Evolutionary conservation across 108 stramenopile genomes (phyloP), one percentile per base, ranked within the genome.

Genomic region (Nitzschia inconspicua): DNA sequence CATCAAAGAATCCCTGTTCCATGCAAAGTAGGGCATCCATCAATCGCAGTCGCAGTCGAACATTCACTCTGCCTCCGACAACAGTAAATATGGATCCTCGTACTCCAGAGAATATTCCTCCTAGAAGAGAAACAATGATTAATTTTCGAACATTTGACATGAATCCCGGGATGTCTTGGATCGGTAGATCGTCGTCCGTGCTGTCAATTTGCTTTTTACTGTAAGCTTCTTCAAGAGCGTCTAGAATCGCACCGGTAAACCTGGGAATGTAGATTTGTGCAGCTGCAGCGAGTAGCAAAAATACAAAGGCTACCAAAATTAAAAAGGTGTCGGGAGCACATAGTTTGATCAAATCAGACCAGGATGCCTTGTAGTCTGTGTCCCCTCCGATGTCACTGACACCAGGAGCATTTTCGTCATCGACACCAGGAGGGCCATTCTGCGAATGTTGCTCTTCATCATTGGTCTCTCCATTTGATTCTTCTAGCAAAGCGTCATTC

Each of bases 1-100:
- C 64, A 63, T 94, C 89, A 47, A 89, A 91, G 68, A 94, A 94
- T n/a, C 77, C 82, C 52, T 85, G 76, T 19, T 94, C 93, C 3
- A 20, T 35, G 13, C 25, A 23, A 32, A 95, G 46, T 25, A 95
- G 62, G 3, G 78, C 47, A 44, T 83, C 76, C 79, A 92, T 91
- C 47, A 95, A 54, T 14, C 54, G 53, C 23, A 70, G 30, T 1
- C 94, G 74, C 18, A 95, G 51, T 20, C 88, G 72, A 41, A 79
- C 67, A 59, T 83, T 88, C 25, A 85, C 78, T 18, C 86, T 59
- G 3, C 79, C 87, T n/a, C 88, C 86, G 22, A 89, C 70, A 23
- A 86, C 32, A 9, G 76, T 79, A 61, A 91, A 91, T 25, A 88
- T 79, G 1, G 70, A 63, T 6, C 86, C 91, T 20, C 89, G 76